Percentiles rank a stretch among this genome's conserved stretches.
These are phyloP conservation scores for Saccharomycopsis microspora DNA, from an alignment of 805 yeast species.

Conservation along the genomic window DNA sequence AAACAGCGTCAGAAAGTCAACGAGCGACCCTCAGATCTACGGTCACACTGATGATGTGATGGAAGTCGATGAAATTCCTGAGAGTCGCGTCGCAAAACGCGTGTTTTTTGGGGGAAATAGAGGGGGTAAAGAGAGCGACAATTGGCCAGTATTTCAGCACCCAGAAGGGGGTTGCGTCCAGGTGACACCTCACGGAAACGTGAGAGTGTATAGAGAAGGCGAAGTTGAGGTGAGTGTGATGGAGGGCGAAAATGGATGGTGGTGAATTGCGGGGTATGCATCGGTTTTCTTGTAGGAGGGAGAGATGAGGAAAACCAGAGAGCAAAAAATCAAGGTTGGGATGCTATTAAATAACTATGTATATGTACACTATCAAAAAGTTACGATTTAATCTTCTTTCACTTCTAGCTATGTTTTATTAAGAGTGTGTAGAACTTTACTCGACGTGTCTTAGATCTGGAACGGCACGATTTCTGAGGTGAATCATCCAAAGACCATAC, in stretches of 20 bases:
- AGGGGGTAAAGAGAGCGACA: background rate
- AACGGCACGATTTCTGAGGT: no score
- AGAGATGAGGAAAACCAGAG: no score
- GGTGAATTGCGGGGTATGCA: background rate
- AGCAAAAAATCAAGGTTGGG: no score
- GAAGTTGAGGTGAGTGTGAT: conserved; percentile 32
- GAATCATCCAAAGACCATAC: no score
- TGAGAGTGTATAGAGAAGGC: conserved; percentile 34
- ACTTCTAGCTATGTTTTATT: no score
- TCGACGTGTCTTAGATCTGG: no score
- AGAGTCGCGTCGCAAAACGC: no score
- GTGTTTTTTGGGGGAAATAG: no score
- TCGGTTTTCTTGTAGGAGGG: background rate
- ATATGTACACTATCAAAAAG: no score
- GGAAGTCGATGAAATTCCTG: background rate
- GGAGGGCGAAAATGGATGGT: conserved; percentile 26
- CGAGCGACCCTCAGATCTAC: background rate
- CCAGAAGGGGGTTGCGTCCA: conserved; percentile 54
- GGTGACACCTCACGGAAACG: conserved; percentile 54
- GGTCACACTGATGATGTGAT: background rate
- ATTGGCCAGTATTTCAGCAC: conserved; percentile 38
- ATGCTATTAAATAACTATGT: no score
- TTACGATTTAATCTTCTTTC: no score
- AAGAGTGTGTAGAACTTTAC: no score
- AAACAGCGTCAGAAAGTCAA: background rate